Conservation (phyloP, 164 flowering plant species). For the Litsea cubeba region DNA sequence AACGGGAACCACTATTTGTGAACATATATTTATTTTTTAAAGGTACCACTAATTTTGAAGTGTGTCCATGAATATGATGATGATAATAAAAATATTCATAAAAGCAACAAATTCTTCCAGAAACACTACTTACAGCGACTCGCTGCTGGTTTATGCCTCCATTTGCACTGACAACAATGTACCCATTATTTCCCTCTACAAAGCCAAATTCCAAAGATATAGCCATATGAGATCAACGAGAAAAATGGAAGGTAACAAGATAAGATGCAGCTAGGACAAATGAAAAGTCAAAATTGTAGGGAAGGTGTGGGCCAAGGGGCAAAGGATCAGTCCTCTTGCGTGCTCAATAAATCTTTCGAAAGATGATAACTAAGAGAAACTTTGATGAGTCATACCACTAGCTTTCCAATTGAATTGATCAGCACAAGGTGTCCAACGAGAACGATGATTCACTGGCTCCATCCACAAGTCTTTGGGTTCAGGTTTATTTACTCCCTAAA, state of each 20-base stretch:
- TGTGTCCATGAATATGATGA: too few species aligned
- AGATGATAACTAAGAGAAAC: background rate
- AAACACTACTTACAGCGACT: constrained; percentile 76
- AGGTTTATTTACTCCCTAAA: constrained; percentile 58
- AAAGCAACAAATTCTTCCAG: background rate
- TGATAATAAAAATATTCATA: background rate
- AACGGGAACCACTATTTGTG: too few species aligned
- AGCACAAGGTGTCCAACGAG: constrained; percentile 91
- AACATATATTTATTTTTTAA: too few species aligned
- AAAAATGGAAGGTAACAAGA: background rate
- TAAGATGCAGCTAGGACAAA: background rate
- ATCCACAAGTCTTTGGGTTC: constrained; percentile 95
- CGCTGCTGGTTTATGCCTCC: constrained; percentile 99
- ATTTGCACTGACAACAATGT: constrained; percentile 92
- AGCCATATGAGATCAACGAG: background rate
- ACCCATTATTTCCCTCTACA: constrained; percentile 76
- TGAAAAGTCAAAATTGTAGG: background rate
- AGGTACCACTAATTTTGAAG: too few species aligned
- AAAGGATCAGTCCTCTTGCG: background rate
- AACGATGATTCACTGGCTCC: constrained; percentile 60
- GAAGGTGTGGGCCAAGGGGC: background rate
- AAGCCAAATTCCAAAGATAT: constrained; percentile 13
- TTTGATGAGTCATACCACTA: constrained; percentile 41
- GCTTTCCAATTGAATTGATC: constrained; percentile 66
- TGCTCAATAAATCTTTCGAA: background rate